Base-by-base conservation (phyloP, 108 stramenopile genomes). In the Mediolabrus comicus region DNA sequence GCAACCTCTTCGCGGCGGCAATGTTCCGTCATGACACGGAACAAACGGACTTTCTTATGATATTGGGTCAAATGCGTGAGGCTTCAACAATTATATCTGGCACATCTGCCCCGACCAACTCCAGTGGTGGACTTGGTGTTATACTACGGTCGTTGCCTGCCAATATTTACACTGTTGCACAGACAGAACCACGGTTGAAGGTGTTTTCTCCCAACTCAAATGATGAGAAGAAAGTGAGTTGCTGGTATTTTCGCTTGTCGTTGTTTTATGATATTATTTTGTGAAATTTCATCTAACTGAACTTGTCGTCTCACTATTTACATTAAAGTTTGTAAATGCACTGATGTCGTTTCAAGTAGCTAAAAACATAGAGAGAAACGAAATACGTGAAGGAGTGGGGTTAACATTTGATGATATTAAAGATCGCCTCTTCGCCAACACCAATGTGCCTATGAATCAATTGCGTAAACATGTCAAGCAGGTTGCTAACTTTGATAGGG, bases 1-100 rank as follows among this genome's bases (percentile, higher is more conserved):
- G 76, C 41, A 93, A 93, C 69, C 75, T 96, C 13, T 96, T 92
- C 62, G 92, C 87, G 0, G 92, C 95, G n/a, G 89, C 95, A 4
- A 79, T 96, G 56, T 90, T 91, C 63, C 71, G 65, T 17, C 95
- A 96, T 38, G 89, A 90, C 29, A 82, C 92, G 0, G 84, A 90
- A 61, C 67, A 78, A 6, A 92, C 91, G 0, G 95, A 96, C 61
- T 96, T 96, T 65, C 81, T 96, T 51, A 90, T 96, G 91, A 85
- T 92, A 55, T 43, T 96, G 43, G 87, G 87, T 25, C 84, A 84
- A 56, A 31, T 73, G 7, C 52, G 24, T 26, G 73, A 46, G 12
- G 25, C 29, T 35, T 19, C 26, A 24, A 32, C 34, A 3, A 34
- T 22, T 30, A 29, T 33, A 8, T n/a, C 65, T 46, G 26, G 29